phyloP scores from a whole-genome alignment of 208 protist species.

The Crithidia sp. region DNA sequence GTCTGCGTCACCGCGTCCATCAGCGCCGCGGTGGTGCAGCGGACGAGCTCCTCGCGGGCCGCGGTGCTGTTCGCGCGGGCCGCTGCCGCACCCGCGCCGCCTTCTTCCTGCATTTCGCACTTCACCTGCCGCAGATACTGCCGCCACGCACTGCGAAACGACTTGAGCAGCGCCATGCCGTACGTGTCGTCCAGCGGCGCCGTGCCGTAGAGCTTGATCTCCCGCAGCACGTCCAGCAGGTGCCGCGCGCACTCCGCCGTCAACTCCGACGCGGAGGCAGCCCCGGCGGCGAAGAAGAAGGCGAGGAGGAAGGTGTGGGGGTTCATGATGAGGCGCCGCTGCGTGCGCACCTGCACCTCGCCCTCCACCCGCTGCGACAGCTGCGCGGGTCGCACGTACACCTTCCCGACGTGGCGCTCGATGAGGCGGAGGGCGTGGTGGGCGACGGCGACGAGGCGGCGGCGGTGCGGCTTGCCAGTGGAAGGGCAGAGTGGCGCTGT shows the following conservation, averaged over 20 bases:
- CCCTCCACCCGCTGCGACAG: conserved; percentile 62
- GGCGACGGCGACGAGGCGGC: conserved; percentile 66
- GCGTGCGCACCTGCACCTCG: conserved; percentile 59
- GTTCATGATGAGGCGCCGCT: conserved; percentile 67
- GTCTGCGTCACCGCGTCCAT: conserved; percentile 45
- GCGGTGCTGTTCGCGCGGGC: conserved; percentile 1
- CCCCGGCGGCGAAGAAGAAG: conserved; percentile 68
- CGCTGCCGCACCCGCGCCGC: not conserved
- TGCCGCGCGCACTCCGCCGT: conserved; percentile 68
- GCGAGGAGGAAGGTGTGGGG: conserved; percentile 75
- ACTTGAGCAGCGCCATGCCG: conserved; percentile 57
- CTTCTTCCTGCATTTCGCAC: conserved; percentile 15
- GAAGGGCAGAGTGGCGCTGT: conserved; percentile 46
- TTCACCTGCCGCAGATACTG: conserved; percentile 60
- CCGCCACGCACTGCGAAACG: conserved; percentile 60
- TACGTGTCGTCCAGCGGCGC: conserved; percentile 37
- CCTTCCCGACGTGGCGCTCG: conserved; percentile 51
- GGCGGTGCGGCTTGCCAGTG: conserved; percentile 65
- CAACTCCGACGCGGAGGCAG: not conserved
- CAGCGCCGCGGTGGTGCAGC: conserved; percentile 51
- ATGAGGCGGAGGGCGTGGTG: conserved; percentile 66
- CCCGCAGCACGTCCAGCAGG: conserved; percentile 62
- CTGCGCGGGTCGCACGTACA: conserved; percentile 55
- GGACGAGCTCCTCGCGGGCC: conserved; percentile 47
- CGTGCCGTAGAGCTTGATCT: conserved; percentile 53